Conservation (phyloP, 1,284 basidiomycete genomes). For the Stygiomarasmius scandens region DNA sequence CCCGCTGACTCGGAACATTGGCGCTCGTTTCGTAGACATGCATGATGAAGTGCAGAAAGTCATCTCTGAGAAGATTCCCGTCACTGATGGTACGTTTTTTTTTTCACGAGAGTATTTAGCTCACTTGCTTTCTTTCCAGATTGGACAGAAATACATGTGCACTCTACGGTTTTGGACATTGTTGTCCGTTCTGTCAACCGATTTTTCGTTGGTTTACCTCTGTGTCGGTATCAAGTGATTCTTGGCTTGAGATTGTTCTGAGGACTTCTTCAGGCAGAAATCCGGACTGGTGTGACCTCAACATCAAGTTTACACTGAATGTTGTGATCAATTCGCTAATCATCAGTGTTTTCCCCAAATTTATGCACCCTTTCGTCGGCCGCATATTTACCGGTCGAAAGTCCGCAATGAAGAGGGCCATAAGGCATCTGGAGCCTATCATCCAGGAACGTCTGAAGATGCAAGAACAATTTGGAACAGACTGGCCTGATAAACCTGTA, state of each 20-base stretch:
- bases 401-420: conserved; percentile 16
- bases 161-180: conserved; percentile 12
- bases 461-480: conserved; percentile 21
- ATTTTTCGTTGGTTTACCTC: conserved; percentile 17
- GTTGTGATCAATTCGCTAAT: conserved; percentile 4
- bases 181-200: conserved; percentile 13
- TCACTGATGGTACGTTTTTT: conserved; percentile 7
- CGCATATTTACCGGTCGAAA: conserved; percentile 27
- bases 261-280: conserved; percentile 6
- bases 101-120: no score
- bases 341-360: conserved; percentile 2
- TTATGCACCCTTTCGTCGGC: conserved; percentile 16
- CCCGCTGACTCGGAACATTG: conserved; percentile 27
- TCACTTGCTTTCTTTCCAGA: no score
- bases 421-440: conserved; percentile 23
- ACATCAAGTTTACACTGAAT: conserved; percentile 9
- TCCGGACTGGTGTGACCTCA: conserved; percentile 9
- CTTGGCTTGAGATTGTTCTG: not conserved
- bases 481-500: conserved; percentile 27
- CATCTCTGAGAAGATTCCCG: conserved; percentile 15
- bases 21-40: conserved; percentile 25
- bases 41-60: conserved; percentile 27
- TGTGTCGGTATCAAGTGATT: conserved; percentile 3
- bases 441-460: conserved; percentile 25
- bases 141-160: conserved; percentile 35